A percentile compares a stretch with the other conserved stretches of the same genome.
These are phyloP conservation scores for Leccinum imitatum DNA, from an alignment of 768 basidiomycete genomes.

Conservation along the genomic window DNA sequence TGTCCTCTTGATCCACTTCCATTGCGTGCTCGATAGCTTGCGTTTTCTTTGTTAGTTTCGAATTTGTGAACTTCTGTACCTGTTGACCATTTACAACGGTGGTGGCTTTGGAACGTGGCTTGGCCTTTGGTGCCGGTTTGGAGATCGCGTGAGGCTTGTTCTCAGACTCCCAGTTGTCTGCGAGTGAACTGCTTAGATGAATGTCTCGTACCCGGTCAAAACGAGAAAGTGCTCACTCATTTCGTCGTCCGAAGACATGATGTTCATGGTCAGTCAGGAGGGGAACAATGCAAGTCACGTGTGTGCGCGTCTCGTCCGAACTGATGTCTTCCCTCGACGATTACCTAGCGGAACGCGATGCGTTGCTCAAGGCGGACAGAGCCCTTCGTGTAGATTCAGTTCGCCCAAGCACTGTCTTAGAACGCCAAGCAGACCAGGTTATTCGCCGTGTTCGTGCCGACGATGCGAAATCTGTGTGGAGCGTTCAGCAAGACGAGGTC, in stretches of 20 bases:
- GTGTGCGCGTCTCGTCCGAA: background rate
- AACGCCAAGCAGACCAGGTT: slow-evolving; percentile 55
- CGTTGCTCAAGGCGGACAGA: slow-evolving; percentile 42
- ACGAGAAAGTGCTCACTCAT: slow-evolving; percentile 26
- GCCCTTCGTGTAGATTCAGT: slow-evolving; percentile 49
- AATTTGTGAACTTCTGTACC: slow-evolving; percentile 5
- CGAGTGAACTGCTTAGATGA: slow-evolving; percentile 27
- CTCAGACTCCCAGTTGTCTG: slow-evolving; percentile 23
- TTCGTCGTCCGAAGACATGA: slow-evolving; percentile 35
- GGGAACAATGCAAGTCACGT: slow-evolving; percentile 10
- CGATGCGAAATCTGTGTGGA: slow-evolving; percentile 64
- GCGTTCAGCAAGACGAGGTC: slow-evolving; percentile 46
- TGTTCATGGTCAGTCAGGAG: slow-evolving; percentile 2
- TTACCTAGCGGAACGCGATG: slow-evolving; percentile 27
- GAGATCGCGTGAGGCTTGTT: background rate
- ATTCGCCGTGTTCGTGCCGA: slow-evolving; percentile 51
- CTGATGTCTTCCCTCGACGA: slow-evolving; percentile 15
- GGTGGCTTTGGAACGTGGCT: slow-evolving; percentile 12
- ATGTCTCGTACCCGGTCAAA: slow-evolving; percentile 8
- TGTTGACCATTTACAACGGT: slow-evolving; percentile 6
- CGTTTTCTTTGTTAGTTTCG: slow-evolving; percentile 12
- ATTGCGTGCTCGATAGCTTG: slow-evolving; percentile 9
- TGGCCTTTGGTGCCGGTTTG: slow-evolving; percentile 18
- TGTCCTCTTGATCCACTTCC: slow-evolving; percentile 15
- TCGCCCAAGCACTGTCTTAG: slow-evolving; percentile 35